phyloP scores from a whole-genome alignment of 1,284 basidiomycete species.

The Apiotrichum akiyoshidainum region DNA sequence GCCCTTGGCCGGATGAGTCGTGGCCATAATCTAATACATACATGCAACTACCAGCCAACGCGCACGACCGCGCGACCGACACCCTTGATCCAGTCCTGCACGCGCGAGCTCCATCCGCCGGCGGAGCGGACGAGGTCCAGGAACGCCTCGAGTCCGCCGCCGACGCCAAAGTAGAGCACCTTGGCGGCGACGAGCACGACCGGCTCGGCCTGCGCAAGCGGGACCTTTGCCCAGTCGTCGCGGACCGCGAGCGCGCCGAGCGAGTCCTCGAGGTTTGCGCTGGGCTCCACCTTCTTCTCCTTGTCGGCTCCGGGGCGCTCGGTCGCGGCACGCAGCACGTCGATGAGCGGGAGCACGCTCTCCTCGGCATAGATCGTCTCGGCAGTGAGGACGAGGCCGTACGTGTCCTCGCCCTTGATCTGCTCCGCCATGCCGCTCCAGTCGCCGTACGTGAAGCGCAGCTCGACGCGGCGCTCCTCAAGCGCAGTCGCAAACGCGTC shows the following conservation, averaged over 20 bases:
- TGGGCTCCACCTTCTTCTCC: background rate
- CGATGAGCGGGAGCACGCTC: slow-evolving; percentile 65
- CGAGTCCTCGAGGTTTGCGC: slow-evolving; percentile 28
- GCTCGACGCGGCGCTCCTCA: slow-evolving; percentile 55
- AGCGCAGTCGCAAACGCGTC: slow-evolving; percentile 65
- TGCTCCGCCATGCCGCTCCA: slow-evolving; percentile 57
- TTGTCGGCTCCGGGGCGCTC: background rate
- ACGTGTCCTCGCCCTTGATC: slow-evolving; percentile 41
- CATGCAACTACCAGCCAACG: slow-evolving; percentile 51
- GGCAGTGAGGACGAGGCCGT: slow-evolving; percentile 76
- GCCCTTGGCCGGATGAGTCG: no score
- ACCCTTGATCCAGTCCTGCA: slow-evolving; percentile 59
- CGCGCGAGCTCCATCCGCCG: slow-evolving; percentile 28
- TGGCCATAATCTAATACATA: background rate
- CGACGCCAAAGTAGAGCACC: slow-evolving; percentile 88
- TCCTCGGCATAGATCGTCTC: slow-evolving; percentile 86
- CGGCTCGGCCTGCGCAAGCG: slow-evolving; percentile 13
- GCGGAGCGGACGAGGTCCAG: slow-evolving; percentile 55
- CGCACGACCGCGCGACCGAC: slow-evolving; percentile 66
- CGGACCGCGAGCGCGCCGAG: slow-evolving; percentile 26
- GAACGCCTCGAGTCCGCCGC: slow-evolving; percentile 80
- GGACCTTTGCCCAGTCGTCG: slow-evolving; percentile 26
- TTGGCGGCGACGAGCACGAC: slow-evolving; percentile 48
- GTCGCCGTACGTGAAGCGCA: slow-evolving; percentile 77
- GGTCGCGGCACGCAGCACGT: slow-evolving; percentile 47